Conservation (phyloP, 1,139 yeast genomes). For the Saccharomyces hybrid region DNA sequence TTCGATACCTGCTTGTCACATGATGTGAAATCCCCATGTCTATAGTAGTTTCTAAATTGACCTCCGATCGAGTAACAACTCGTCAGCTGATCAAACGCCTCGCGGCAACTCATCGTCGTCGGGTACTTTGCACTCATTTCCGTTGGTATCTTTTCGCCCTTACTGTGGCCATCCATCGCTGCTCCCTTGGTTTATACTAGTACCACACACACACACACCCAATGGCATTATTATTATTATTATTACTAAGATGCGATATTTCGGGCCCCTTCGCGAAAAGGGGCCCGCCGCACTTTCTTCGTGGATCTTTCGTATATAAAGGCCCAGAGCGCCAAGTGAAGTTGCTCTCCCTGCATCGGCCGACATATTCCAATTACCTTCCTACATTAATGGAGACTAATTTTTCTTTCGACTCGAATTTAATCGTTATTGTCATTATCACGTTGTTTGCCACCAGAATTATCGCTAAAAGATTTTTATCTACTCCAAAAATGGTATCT, state of each 20-base stretch:
- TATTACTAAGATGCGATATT: background rate
- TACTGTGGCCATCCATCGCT: background rate
- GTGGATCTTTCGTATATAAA: background rate
- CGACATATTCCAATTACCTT: background rate
- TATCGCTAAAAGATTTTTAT: constrained; percentile 12
- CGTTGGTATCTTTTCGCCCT: background rate
- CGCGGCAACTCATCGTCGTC: constrained; percentile 57
- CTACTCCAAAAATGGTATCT: constrained; percentile 34
- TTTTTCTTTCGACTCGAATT: background rate
- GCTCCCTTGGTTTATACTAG: background rate
- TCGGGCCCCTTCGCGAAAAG: constrained; percentile 1
- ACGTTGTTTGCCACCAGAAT: constrained; percentile 10
- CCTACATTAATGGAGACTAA: background rate
- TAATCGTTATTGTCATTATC: constrained; percentile 7
- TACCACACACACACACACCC: background rate
- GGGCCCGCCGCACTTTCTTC: constrained; percentile 1
- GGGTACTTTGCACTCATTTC: constrained; percentile 19
- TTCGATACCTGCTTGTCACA: constrained; percentile 68
- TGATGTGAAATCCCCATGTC: constrained; percentile 69
- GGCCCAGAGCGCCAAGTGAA: background rate
- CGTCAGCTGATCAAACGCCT: constrained; percentile 80
- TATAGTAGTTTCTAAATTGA: constrained; percentile 70
- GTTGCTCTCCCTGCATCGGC: background rate
- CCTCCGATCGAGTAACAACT: constrained; percentile 89
- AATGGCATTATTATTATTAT: background rate